Percentiles rank a stretch among this genome's conserved stretches.
phyloP scores from a whole-genome alignment of 768 basidiomycete species.

The Leucocoprinus leucothites region DNA sequence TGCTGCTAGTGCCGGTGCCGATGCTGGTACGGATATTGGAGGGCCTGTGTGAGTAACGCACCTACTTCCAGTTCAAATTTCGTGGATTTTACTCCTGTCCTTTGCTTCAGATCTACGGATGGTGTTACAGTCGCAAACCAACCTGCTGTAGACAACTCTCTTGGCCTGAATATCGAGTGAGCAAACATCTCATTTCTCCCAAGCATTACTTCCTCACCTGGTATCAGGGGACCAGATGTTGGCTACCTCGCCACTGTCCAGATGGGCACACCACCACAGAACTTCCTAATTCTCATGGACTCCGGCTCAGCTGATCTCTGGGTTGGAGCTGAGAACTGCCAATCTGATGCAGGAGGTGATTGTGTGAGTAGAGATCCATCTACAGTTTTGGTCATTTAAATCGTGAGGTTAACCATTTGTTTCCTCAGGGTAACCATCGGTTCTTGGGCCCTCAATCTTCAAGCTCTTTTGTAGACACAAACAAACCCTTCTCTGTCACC shows the following conservation, averaged over 20 bases:
- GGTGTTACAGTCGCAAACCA: slow-evolving; percentile 16
- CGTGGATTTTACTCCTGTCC: neutral
- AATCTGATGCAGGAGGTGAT: slow-evolving; percentile 26
- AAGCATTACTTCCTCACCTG: slow-evolving; percentile 1
- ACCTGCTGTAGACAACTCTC: slow-evolving; percentile 28
- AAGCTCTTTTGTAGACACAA: slow-evolving; percentile 50
- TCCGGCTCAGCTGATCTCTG: slow-evolving; percentile 64
- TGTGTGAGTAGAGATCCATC: slow-evolving; percentile 24
- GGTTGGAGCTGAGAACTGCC: slow-evolving; percentile 49
- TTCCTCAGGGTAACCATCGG: slow-evolving; percentile 31
- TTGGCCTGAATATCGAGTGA: slow-evolving; percentile 58
- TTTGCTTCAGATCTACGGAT: neutral
- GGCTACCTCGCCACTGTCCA: slow-evolving; percentile 15
- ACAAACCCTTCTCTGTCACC: slow-evolving; percentile 43
- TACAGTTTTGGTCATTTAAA: neutral
- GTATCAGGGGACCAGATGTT: slow-evolving; percentile 4
- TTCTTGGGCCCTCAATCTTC: slow-evolving; percentile 58
- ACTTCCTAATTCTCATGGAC: slow-evolving; percentile 56
- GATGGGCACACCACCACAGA: slow-evolving; percentile 45
- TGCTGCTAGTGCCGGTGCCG: neutral
- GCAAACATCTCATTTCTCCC: slow-evolving; percentile 28
- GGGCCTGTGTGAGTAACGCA: neutral
- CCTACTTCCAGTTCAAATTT: neutral
- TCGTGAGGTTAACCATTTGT: neutral
- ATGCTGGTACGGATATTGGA: neutral